These are phyloP conservation scores for Yamadazyma laniorum DNA, from an alignment of 805 yeast species.

Conservation along the genomic window DNA sequence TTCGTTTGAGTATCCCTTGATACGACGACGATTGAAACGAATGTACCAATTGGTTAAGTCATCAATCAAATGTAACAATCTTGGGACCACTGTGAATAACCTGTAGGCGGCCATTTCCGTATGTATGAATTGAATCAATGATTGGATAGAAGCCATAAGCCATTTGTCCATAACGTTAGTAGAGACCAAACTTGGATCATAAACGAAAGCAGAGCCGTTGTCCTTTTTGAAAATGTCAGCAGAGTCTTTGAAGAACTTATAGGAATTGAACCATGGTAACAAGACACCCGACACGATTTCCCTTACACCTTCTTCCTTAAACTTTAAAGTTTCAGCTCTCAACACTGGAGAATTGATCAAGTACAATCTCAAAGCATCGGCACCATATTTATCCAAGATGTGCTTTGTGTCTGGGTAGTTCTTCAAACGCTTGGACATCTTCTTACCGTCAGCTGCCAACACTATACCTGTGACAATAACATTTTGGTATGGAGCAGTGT, in stretches of 20 bases:
- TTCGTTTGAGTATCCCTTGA: conserved; percentile 78
- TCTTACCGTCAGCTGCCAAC: conserved; percentile 96
- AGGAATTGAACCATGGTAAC: conserved; percentile 98
- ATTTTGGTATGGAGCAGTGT: conserved; percentile 89
- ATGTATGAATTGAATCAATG: conserved; percentile 82
- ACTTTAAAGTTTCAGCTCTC: conserved; percentile 93
- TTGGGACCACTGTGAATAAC: conserved; percentile 94
- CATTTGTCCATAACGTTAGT: conserved; percentile 96
- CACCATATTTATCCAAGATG: conserved; percentile 87
- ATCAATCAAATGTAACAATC: conserved; percentile 82
- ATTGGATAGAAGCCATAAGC: conserved; percentile 95
- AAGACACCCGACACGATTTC: conserved; percentile 95
- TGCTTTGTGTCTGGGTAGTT: conserved; percentile 94
- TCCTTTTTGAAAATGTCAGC: conserved; percentile 80
- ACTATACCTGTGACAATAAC: conserved; percentile 96
- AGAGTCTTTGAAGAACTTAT: conserved; percentile 94
- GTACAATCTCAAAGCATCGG: conserved; percentile 95
- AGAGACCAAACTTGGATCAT: conserved; percentile 61
- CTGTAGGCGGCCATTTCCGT: conserved; percentile 87
- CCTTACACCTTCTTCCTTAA: conserved; percentile 98
- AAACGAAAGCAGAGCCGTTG: conserved; percentile 66
- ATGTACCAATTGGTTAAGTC: conserved; percentile 98
- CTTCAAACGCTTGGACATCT: conserved; percentile 97
- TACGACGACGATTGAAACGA: conserved; percentile 95
- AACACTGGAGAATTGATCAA: conserved; percentile 96